Percentiles rank a stretch among this genome's conserved stretches.
phyloP scores from a whole-genome alignment of 345 rosid genomes.

The Firmiana major region DNA sequence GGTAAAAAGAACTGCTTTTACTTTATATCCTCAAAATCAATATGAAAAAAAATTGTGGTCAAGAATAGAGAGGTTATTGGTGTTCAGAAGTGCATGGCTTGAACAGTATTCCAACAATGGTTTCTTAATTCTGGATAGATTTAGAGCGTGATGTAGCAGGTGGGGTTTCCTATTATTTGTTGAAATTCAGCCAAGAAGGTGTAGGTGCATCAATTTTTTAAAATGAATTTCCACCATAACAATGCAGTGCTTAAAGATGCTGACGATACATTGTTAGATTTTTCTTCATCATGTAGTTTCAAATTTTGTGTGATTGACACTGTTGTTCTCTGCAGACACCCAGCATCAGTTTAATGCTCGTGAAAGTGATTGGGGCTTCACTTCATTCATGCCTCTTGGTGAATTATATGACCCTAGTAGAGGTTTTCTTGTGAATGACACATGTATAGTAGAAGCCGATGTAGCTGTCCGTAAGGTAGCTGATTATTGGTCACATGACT shows the following conservation, averaged over 20 bases:
- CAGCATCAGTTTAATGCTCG: slow-evolving; percentile 60
- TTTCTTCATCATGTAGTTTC: background rate
- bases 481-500: slow-evolving; percentile 61
- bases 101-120: no score
- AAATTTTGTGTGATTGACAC: background rate
- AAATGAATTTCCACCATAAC: background rate
- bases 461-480: slow-evolving; percentile 52
- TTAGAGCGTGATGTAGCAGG: no score
- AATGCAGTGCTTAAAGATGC: background rate
- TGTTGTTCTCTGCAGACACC: slow-evolving; percentile 35
- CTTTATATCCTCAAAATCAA: no score
- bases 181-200: no score
- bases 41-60: no score
- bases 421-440: slow-evolving; percentile 53
- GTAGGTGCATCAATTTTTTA: no score
- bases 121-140: no score
- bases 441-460: slow-evolving; percentile 56
- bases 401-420: slow-evolving; percentile 54
- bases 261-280: background rate
- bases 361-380: slow-evolving; percentile 72
- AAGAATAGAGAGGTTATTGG: no score
- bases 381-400: slow-evolving; percentile 57
- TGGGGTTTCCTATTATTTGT: no score
- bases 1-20: no score
- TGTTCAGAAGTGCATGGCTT: no score